Conservation (phyloP, 345 rosid genomes). For the Kernera saxatilis region DNA sequence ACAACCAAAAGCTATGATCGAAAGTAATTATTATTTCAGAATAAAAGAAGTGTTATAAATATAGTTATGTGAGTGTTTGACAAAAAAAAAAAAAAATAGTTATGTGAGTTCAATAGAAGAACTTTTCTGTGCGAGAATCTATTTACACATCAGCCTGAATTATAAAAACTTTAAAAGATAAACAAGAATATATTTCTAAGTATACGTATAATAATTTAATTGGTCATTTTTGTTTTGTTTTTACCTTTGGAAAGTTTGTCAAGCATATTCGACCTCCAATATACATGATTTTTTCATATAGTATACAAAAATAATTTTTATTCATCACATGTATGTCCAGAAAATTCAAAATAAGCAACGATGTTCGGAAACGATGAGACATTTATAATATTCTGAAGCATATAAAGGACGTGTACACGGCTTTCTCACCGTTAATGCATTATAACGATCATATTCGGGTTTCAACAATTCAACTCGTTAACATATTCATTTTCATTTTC, state of each 20-base stretch:
- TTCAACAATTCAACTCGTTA: neutral
- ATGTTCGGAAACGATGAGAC: constrained; percentile 30
- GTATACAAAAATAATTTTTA: neutral
- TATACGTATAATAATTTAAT: constrained; percentile 23
- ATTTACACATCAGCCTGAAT: constrained; percentile 31
- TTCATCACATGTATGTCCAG: constrained; percentile 13
- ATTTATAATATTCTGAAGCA: constrained; percentile 28
- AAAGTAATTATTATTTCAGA: neutral
- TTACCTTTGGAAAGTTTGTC: neutral
- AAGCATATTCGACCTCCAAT: constrained; percentile 28
- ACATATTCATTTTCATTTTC: neutral
- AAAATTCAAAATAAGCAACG: constrained; percentile 19
- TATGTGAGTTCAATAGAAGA: neutral
- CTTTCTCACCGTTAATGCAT: constrained; percentile 25
- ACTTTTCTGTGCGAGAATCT: constrained; percentile 1
- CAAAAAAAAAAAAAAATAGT: no score
- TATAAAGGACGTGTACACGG: constrained; percentile 33
- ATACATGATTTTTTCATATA: neutral
- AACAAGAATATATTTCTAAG: constrained; percentile 26
- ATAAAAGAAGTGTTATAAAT: neutral
- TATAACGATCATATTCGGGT: constrained; percentile 14
- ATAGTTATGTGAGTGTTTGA: neutral
- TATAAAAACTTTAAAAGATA: constrained; percentile 24
- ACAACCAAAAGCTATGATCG: neutral
- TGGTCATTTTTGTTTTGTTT: constrained; percentile 3